These are phyloP conservation scores for Apiotrichum laibachii DNA, from an alignment of 1,284 basidiomycete genomes.

Conservation along the genomic window DNA sequence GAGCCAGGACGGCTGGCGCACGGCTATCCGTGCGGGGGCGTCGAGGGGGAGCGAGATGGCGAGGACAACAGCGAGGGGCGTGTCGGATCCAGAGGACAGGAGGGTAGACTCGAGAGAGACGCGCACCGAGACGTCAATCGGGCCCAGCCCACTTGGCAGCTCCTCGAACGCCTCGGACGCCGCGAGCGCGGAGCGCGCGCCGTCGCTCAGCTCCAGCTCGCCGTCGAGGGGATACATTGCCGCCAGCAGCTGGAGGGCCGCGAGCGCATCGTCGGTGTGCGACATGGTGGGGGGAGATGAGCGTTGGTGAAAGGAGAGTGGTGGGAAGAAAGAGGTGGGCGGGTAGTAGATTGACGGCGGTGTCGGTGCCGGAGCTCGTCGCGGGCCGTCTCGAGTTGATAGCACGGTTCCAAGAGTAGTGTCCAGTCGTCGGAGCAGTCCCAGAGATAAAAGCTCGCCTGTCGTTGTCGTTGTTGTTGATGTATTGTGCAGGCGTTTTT, in stretches of 20 bases:
- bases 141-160: not conserved
- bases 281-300: not conserved
- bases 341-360: not conserved
- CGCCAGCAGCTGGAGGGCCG: constrained; percentile 37
- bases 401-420: no score
- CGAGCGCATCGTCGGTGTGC: constrained; percentile 9
- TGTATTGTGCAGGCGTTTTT: no score
- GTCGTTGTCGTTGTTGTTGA: no score
- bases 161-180: constrained; percentile 4
- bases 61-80: not conserved
- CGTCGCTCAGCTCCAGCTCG: constrained; percentile 31
- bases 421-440: no score
- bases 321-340: not conserved
- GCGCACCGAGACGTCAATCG: constrained; percentile 12
- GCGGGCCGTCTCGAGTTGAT: no score
- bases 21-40: constrained; percentile 5
- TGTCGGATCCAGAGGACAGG: no score
- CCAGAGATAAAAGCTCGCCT: no score
- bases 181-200: constrained; percentile 15
- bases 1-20: constrained; percentile 32
- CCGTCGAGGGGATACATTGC: constrained; percentile 44
- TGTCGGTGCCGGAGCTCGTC: no score
- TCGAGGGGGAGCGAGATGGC: constrained; percentile 5
- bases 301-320: not conserved
- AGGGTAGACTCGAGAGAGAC: constrained; percentile 6